Conservation (phyloP, 495 filamentous ascomycete species). For the Pyronema omphalodes region DNA sequence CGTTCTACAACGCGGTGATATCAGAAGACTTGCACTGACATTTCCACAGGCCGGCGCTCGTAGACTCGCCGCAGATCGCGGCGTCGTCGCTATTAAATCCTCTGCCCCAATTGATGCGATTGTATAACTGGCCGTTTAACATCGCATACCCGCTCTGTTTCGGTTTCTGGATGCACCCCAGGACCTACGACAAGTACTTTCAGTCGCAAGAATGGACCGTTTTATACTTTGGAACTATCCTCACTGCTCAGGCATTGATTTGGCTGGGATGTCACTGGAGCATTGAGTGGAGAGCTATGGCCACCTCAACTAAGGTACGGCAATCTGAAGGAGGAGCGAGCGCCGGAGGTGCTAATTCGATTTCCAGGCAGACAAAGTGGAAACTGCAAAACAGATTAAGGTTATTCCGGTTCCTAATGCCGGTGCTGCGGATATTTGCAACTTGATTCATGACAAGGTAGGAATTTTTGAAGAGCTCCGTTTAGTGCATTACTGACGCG, state of each 20-base stretch:
- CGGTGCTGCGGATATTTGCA: constrained; percentile 74
- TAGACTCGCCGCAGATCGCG: constrained; percentile 78
- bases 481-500: constrained; percentile 7
- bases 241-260: constrained; percentile 68
- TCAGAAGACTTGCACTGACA: not conserved
- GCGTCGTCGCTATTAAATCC: constrained; percentile 76
- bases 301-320: constrained; percentile 46
- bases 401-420: constrained; percentile 82
- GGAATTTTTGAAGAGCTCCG: constrained; percentile 9
- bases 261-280: constrained; percentile 98
- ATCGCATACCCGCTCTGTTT: constrained; percentile 85
- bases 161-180: constrained; percentile 59
- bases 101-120: constrained; percentile 58
- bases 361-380: constrained; percentile 38
- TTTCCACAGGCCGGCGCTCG: constrained; percentile 46
- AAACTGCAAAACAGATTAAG: constrained; percentile 76
- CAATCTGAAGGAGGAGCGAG: not conserved
- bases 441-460: constrained; percentile 53
- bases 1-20: not conserved
- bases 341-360: not conserved
- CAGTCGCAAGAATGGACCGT: constrained; percentile 88
- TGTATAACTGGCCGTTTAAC: constrained; percentile 82
- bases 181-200: constrained; percentile 78
- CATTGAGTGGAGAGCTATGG: constrained; percentile 62
- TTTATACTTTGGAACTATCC: constrained; percentile 71